A percentile compares a stretch with the other conserved stretches of the same genome.
Conservation (phyloP, 768 basidiomycete species). For the Steccherinum ochraceum region DNA sequence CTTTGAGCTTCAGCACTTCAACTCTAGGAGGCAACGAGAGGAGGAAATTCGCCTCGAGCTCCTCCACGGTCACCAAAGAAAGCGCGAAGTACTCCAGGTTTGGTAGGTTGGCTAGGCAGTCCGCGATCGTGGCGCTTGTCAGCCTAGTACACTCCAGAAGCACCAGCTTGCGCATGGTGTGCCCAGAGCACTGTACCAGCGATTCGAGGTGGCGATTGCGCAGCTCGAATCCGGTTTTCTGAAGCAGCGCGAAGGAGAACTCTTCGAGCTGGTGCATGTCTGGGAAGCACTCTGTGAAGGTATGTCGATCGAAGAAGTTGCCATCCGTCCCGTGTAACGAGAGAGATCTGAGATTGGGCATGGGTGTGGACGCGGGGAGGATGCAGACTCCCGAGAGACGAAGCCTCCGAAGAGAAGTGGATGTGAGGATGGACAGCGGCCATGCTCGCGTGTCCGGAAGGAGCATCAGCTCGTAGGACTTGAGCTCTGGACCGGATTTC, state of each 20-base stretch:
- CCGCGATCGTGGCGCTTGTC: conserved; percentile 22
- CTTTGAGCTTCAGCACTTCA: conserved; percentile 28
- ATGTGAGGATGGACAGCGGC: conserved; percentile 24
- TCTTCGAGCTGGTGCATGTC: conserved; percentile 22
- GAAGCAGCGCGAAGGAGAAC: conserved; percentile 29
- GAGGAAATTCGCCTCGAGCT: conserved; percentile 27
- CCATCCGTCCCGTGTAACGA: conserved; percentile 27
- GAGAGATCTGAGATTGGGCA: conserved; percentile 24
- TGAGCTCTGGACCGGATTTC: conserved; percentile 12
- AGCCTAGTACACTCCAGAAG: conserved; percentile 30
- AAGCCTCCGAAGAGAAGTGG: conserved; percentile 21
- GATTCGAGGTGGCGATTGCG: conserved; percentile 28
- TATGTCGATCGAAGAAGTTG: conserved; percentile 28
- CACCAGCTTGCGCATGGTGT: conserved; percentile 25
- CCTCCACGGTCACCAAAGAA: conserved; percentile 28
- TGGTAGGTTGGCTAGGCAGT: conserved; percentile 22
- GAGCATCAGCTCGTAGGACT: conserved; percentile 28
- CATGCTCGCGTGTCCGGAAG: conserved; percentile 22
- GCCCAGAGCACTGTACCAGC: conserved; percentile 17
- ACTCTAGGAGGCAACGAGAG: conserved; percentile 22
- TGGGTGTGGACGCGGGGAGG: conserved; percentile 8
- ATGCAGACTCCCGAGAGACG: conserved; percentile 30
- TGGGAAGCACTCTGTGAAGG: conserved; percentile 22
- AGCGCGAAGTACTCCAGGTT: conserved; percentile 31
- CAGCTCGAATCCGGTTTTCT: conserved; percentile 31